Evolutionary conservation across 208 protist genomes (phyloP), one percentile per base, ranked within the genome.

Genomic region (Tetramitus jugosus): DNA sequence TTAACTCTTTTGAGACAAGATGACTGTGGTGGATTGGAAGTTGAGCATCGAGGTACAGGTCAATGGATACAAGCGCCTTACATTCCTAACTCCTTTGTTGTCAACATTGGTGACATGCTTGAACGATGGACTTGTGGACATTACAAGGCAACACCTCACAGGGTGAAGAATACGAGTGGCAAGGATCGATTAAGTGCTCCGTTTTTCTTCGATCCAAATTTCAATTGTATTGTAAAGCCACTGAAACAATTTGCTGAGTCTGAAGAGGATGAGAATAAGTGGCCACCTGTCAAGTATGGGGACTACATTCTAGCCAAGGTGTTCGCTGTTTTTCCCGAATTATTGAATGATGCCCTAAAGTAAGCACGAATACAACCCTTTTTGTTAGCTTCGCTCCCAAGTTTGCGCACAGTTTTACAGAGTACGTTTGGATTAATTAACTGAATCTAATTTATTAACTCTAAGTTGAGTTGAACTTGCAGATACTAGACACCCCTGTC

Each of bases 81-180:
- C 35, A 45, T 92, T n/a, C 64, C 79, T 52, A 84, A 81, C 45
- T 89, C 87, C 46, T 90, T 87, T 69, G 88, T 91, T 49, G 87
- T 92, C 45, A 92, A 92, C 82, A 91, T 92, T 79, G 89, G 89
- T 10, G 89, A 93, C 80, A 93, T 93, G 89, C 89, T 93, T 84
- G 80, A 81, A 49, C 88, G 88, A 85, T 90, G 86, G 88, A 93
- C 87, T 79, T 90, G 89, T 81, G 84, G 81, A 29, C 83, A 82
- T 65, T 91, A 91, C 84, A 86, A 85, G 79, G 88, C 85, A 75
- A 91, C 87, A 0, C 80, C 79, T 37, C 89, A 93, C 82, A 86
- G 88, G 43, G 89, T 91, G 35, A 49, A 87, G 65, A 91, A 87
- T 81, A 8, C n/a, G 6, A 56, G 4, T 20, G 84, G 83, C 29